Conservation (phyloP, 257 asterid genomes). For the Capsicum rhomboideum region DNA sequence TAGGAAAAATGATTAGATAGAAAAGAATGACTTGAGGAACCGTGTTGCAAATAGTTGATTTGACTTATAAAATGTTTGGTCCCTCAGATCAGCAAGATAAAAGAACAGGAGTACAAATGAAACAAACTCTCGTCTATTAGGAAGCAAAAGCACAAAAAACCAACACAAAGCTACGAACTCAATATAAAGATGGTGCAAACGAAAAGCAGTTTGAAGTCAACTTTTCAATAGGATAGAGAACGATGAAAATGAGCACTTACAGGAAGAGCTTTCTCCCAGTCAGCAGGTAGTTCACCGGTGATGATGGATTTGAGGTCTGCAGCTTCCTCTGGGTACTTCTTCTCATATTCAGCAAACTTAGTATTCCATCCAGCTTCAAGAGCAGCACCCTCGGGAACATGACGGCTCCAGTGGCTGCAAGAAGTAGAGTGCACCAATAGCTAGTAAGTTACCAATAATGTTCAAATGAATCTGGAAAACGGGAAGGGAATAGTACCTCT, state of each 20-base stretch:
- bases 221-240: constrained; percentile 1
- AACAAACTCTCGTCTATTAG: background rate
- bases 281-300: constrained; percentile 64
- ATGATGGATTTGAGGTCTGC: constrained; percentile 61
- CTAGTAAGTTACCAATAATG: background rate
- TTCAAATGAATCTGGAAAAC: background rate
- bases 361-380: constrained; percentile 90
- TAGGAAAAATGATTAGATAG: background rate
- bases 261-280: constrained; percentile 85
- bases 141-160: background rate
- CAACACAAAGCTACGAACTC: background rate
- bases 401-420: constrained; percentile 91
- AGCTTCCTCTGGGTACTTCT: constrained; percentile 76
- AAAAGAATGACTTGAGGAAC: background rate
- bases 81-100: background rate
- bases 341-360: constrained; percentile 76
- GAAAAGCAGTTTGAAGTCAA: background rate
- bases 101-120: background rate
- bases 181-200: background rate
- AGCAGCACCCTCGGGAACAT: constrained; percentile 67
- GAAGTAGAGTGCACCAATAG: constrained; percentile 10
- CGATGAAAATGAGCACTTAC: constrained; percentile 32
- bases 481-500: constrained; percentile 36
- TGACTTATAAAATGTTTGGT: background rate
- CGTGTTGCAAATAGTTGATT: background rate